Percentiles rank a stretch among this genome's conserved stretches.
Conservation (phyloP, 2,329 filamentous ascomycete genomes). For the Lithohypha guttulata region DNA sequence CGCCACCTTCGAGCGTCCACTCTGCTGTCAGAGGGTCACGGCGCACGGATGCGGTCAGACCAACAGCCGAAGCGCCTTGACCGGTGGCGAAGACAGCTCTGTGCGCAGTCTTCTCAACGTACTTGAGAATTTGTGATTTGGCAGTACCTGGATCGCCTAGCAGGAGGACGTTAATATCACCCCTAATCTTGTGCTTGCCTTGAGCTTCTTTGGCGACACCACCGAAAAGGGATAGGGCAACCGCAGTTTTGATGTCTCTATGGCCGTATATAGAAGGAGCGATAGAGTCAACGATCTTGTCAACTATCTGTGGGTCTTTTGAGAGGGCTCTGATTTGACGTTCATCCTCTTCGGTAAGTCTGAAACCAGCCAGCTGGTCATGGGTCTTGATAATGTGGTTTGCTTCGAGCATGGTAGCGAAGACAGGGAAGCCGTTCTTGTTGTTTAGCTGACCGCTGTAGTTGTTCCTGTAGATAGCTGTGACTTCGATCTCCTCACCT, state of each 20-base stretch:
- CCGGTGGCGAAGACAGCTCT: constrained; percentile 95
- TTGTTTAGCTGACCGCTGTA: constrained; percentile 97
- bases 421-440: constrained; percentile 96
- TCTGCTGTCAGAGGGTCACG: constrained; percentile 91
- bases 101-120: constrained; percentile 94
- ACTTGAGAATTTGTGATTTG: constrained; percentile 95
- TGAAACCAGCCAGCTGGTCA: constrained; percentile 93
- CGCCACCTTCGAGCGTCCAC: constrained; percentile 95
- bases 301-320: constrained; percentile 79
- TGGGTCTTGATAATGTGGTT: constrained; percentile 96
- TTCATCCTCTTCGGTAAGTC: constrained; percentile 90
- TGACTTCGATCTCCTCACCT: constrained; percentile 94
- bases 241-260: constrained; percentile 90
- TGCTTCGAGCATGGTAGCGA: constrained; percentile 92
- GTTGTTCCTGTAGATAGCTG: constrained; percentile 94
- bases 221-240: constrained; percentile 87
- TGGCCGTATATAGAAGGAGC: constrained; percentile 97
- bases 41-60: constrained; percentile 92
- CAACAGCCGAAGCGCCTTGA: constrained; percentile 91
- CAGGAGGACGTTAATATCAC: constrained; percentile 94
- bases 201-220: constrained; percentile 86
- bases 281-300: constrained; percentile 86
- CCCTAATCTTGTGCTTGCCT: constrained; percentile 80
- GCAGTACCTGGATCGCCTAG: constrained; percentile 95
- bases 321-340: constrained; percentile 78